These are phyloP conservation scores for Apiotrichum mycotoxinovorans DNA, from an alignment of 1,284 basidiomycete species.

Conservation along the genomic window DNA sequence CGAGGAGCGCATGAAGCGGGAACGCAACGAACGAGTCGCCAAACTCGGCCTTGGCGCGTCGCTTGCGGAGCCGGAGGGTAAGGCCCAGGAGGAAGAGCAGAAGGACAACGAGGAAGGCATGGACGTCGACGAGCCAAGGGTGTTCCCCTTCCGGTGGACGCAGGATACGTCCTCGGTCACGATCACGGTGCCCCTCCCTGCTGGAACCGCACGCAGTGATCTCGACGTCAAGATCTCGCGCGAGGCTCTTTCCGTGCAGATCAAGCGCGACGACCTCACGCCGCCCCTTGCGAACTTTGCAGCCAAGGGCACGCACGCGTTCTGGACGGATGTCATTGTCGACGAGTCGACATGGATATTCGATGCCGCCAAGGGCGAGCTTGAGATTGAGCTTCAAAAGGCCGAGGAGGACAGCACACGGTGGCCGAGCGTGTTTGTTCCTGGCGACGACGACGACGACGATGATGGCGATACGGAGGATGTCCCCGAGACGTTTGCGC, in stretches of 20 bases:
- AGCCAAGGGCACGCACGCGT: conserved; percentile 53
- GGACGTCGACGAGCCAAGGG: conserved; percentile 11
- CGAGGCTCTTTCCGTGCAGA: conserved; percentile 56
- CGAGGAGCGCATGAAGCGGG: conserved; percentile 18
- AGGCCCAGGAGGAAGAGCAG: conserved; percentile 1
- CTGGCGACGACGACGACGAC: conserved; percentile 24
- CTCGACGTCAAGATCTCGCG: conserved; percentile 67
- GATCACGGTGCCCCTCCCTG: conserved; percentile 73
- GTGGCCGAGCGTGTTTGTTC: conserved; percentile 76
- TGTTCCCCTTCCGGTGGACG: conserved; percentile 80
- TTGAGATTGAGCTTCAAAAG: conserved; percentile 83
- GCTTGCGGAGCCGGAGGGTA: conserved; percentile 1
- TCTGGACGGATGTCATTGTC: conserved; percentile 72
- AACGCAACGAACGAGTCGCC: conserved; percentile 12
- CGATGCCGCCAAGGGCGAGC: conserved; percentile 65
- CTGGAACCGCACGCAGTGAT: conserved; percentile 60
- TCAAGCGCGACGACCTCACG: conserved; percentile 47
- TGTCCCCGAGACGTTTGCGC: conserved; percentile 84
- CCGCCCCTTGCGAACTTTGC: conserved; percentile 58
- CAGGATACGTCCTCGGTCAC: conserved; percentile 79
- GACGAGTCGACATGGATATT: conserved; percentile 81
- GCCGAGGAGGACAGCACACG: conserved; percentile 63
- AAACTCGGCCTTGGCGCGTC: conserved; percentile 37
- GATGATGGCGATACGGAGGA: conserved; percentile 56
- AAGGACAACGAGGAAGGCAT: conserved; percentile 1